Percentiles rank a stretch among this genome's conserved stretches.
Evolutionary conservation across 2,329 filamentous ascomycete genomes (phyloP).

Genomic region (Rhynchosporium secalis): DNA sequence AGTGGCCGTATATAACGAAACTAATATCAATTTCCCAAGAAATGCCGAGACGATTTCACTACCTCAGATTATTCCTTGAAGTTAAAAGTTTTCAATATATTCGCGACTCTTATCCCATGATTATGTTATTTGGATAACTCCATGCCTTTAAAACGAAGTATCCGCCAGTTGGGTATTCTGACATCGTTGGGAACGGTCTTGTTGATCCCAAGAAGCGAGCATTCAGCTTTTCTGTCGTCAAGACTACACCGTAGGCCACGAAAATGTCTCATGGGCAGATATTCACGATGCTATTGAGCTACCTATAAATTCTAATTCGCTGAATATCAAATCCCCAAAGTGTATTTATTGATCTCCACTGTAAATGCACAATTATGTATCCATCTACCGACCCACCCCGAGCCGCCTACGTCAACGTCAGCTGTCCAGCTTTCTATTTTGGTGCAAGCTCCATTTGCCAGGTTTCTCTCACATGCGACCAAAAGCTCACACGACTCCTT

Average conservation of each 20-base stretch:
- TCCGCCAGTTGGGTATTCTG: no score
- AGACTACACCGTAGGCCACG: background rate
- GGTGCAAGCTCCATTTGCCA: slow-evolving; percentile 16
- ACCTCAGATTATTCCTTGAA: no score
- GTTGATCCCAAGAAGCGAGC: background rate
- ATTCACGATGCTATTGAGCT: background rate
- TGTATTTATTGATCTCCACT: background rate
- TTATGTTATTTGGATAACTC: no score
- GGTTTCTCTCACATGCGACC: slow-evolving; percentile 30
- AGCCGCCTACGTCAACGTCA: slow-evolving; percentile 37
- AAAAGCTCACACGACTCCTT: slow-evolving; percentile 29
- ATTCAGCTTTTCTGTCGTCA: background rate
- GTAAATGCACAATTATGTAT: slow-evolving; percentile 2
- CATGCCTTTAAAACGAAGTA: no score
- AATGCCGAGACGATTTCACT: no score
- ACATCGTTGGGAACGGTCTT: background rate
- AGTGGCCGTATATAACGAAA: no score
- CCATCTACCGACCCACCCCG: slow-evolving; percentile 6
- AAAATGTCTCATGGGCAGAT: no score
- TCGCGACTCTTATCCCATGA: no score
- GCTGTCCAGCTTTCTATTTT: slow-evolving; percentile 9
- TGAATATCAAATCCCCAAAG: background rate
- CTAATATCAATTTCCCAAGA: no score
- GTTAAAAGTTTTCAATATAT: no score
- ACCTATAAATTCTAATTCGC: background rate